These are phyloP conservation scores for Cystofilobasidium ferigula DNA, from an alignment of 768 basidiomycete species.

Conservation along the genomic window DNA sequence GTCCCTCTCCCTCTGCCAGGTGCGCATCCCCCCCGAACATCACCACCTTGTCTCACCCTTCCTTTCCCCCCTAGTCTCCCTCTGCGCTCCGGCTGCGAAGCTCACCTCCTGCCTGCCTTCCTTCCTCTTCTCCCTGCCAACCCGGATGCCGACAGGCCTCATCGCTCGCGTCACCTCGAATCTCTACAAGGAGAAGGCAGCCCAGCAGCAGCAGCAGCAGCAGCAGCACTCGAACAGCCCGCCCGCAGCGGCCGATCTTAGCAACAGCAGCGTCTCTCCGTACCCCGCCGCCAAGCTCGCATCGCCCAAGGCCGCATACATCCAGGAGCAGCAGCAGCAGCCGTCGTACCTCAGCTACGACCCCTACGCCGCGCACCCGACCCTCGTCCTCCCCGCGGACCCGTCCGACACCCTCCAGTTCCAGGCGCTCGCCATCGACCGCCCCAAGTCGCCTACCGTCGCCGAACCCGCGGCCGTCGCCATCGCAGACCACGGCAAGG, in stretches of 20 bases:
- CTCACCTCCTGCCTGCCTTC: not conserved
- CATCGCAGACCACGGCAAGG: not conserved
- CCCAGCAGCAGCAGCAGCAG: not conserved
- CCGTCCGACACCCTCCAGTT: conserved; percentile 2
- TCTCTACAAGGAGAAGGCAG: conserved; percentile 2
- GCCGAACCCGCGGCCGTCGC: not conserved
- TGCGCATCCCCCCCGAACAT: too few relatives aligned
- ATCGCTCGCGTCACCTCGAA: conserved; percentile 14
- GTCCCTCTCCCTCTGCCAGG: too few relatives aligned
- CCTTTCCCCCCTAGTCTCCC: too few relatives aligned
- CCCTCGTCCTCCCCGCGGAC: conserved; percentile 1
- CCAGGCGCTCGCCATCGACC: not conserved
- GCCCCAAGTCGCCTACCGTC: not conserved
- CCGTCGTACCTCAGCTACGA: not conserved
- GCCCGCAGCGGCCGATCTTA: too few relatives aligned
- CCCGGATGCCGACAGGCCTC: conserved; percentile 2
- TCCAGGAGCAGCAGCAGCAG: not conserved
- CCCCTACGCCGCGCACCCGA: not conserved
- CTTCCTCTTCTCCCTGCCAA: not conserved
- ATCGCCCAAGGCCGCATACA: conserved; percentile 1
- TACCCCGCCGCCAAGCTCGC: not conserved
- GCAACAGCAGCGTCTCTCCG: too few relatives aligned
- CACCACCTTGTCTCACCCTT: too few relatives aligned
- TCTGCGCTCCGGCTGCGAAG: too few relatives aligned
- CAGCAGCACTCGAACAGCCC: not conserved